Evolutionary conservation across 1,139 yeast species (phyloP), one percentile per base, ranked within the genome.

Genomic region (Suhomyces guaymorum): DNA sequence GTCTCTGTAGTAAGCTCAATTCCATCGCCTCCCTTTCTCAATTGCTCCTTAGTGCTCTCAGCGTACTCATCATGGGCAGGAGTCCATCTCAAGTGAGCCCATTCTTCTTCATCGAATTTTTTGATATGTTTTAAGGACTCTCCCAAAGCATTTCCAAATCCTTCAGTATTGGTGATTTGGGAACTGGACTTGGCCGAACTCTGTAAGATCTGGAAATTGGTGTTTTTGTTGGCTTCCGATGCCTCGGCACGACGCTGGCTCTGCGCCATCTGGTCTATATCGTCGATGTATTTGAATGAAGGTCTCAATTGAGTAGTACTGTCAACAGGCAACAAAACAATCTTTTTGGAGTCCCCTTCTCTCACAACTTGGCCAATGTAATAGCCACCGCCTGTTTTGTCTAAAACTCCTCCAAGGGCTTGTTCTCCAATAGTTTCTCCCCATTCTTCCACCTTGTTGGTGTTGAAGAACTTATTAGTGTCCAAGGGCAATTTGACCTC

Each of bases 301-400:
- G 97, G 94, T 50, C 96, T 73, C 44, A 92, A 58, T 58, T 90
- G 97, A 0, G 84, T 78, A 0, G 86, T 77, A 15, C 80, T 72
- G 32, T 78, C 75, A 2, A 89, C 68, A 0, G 94, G 88, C 1
- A 78, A 61, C 42, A 90, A 58, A 32, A 85, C 80, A 11, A 89
- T 55, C 47, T 74, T 78, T 30, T 49, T 55, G 11, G 29, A 34
- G 5, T 47, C 46, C 10, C 49, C 57, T 4, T 53, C 55, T 3
- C 48, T 51, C 2, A 57, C 47, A 3, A 67, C 48, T 36, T 59
- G 56, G 4, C 63, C 74, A 6, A 60, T 68, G 37, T 68, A 70
- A 13, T 64, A 49, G 1, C 76, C 76, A 2, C 85, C 83, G 15
- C 75, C 76, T 17, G 77, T 69, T 3, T 61, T 59, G 26, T 74